Base-by-base conservation (phyloP, 2,329 filamentous ascomycete species). In the Aspergillus viridinutans region DNA sequence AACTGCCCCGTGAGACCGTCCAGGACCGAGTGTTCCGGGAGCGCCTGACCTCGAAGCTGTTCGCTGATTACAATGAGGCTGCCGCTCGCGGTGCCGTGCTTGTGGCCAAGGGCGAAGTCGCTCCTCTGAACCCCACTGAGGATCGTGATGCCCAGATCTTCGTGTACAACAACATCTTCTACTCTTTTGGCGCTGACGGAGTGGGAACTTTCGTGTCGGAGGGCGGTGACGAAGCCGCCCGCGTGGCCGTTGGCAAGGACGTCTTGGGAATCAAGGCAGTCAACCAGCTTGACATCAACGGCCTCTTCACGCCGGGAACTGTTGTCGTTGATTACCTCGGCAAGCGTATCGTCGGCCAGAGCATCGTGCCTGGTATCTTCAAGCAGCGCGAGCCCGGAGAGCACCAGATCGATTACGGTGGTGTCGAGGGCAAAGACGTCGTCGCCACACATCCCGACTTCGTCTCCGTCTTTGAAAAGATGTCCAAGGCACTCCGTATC, bases 91-190 rank as follows among this genome's bases (percentile, higher is more conserved):
- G 94, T 60, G 93, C 94, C 32, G 90, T 97, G 49, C 81, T 97
- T 64, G 93, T 99, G 54, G 93, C 92, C 25, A 85, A 90, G 56
- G 94, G 94, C 54, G 94, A 99, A 74, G 89, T 99, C 61, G 87
- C 92, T 21, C 91, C 94, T 6, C 78, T 99, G 54, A 99, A 99
- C 78, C 95, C 94, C 6, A 97, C 93, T 0, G 94, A 99, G 77
- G 87, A 83, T 61, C 85, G 83, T 64, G 93, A 99, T 73, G 94
- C 94, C 3, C 94, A 99, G 74, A 99, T 99, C 63, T 99, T 96
- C 69, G 93, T 99, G 25, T 97, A 97, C 81, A 97, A 97, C 81
- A 99, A 99, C 76, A 92, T 99, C 64, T 99, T 99, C 80, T 99
- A 96, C 80, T 97, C 94, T 0, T 97, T 97, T 67, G 94, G 94